Evolutionary conservation across 495 filamentous ascomycete genomes (phyloP).

Genomic region (Recurvomyces mirabilis): DNA sequence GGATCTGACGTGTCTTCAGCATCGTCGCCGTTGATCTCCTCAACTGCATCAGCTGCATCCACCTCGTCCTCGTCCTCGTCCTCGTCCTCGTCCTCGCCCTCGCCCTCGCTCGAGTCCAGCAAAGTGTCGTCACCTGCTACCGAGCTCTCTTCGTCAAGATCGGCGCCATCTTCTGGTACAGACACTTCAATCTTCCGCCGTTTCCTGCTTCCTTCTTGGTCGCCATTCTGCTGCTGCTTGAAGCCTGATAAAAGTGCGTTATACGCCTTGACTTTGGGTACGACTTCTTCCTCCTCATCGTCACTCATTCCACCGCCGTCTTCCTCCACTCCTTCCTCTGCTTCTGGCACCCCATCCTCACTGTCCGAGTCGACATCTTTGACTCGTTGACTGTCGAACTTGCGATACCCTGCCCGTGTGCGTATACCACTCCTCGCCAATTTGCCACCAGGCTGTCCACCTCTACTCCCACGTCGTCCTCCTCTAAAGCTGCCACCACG

Average conservation of each 20-base stretch:
- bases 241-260: conserved; percentile 34
- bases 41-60: conserved; percentile 29
- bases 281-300: conserved; percentile 22
- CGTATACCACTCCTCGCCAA: conserved; percentile 18
- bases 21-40: conserved; percentile 38
- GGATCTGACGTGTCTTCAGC: conserved; percentile 52
- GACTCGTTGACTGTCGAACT: conserved; percentile 20
- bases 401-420: conserved; percentile 16
- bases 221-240: conserved; percentile 42
- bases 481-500: conserved; percentile 4
- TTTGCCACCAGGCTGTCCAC: not conserved
- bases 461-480: not conserved
- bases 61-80: conserved; percentile 33
- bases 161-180: no score
- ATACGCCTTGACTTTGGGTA: conserved; percentile 27
- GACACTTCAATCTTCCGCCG: conserved; percentile 53
- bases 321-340: conserved; percentile 15
- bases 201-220: conserved; percentile 50
- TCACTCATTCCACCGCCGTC: conserved; percentile 18
- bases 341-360: conserved; percentile 3
- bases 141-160: not conserved
- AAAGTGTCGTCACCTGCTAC: conserved; percentile 28
- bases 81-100: conserved; percentile 22
- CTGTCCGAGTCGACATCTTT: conserved; percentile 14
- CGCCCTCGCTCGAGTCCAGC: not conserved